Percentiles rank a stretch among this genome's conserved stretches.
These are phyloP conservation scores for Fusarium sp. DNA, from an alignment of 2,329 filamentous ascomycete genomes.

Conservation along the genomic window DNA sequence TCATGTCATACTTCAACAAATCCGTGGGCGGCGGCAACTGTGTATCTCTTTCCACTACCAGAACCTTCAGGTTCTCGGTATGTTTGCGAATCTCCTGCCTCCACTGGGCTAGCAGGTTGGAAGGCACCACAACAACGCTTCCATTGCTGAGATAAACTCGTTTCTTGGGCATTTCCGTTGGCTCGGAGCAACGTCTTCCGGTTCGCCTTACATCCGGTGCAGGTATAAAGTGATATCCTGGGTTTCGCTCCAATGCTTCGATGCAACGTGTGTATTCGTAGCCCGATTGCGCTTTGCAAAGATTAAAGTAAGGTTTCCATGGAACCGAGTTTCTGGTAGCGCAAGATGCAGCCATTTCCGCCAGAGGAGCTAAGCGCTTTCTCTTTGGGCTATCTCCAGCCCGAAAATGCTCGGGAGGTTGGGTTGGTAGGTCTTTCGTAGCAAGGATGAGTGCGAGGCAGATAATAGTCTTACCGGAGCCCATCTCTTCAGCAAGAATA, in stretches of 20 bases:
- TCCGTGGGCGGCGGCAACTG: slow-evolving; percentile 67
- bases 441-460: slow-evolving; percentile 81
- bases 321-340: slow-evolving; percentile 75
- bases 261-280: slow-evolving; percentile 66
- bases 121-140: slow-evolving; percentile 83
- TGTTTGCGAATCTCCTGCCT: slow-evolving; percentile 82
- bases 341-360: slow-evolving; percentile 80
- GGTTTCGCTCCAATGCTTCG: slow-evolving; percentile 66
- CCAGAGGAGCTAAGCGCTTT: slow-evolving; percentile 68
- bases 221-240: slow-evolving; percentile 68
- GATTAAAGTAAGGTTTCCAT: slow-evolving; percentile 74
- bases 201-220: slow-evolving; percentile 52
- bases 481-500: slow-evolving; percentile 84
- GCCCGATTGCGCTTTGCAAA: slow-evolving; percentile 56
- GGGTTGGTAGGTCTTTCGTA: slow-evolving; percentile 75
- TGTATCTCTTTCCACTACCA: slow-evolving; percentile 68
- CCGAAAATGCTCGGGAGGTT: slow-evolving; percentile 71
- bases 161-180: slow-evolving; percentile 50
- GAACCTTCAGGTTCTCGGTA: slow-evolving; percentile 71
- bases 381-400: slow-evolving; percentile 52
- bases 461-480: slow-evolving; percentile 87
- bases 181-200: slow-evolving; percentile 28
- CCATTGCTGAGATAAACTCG: slow-evolving; percentile 73
- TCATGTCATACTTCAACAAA: slow-evolving; percentile 76
- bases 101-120: slow-evolving; percentile 89